Evolutionary conservation across 495 filamentous ascomycete genomes (phyloP).

Genomic region (Penicillium crystallinum): DNA sequence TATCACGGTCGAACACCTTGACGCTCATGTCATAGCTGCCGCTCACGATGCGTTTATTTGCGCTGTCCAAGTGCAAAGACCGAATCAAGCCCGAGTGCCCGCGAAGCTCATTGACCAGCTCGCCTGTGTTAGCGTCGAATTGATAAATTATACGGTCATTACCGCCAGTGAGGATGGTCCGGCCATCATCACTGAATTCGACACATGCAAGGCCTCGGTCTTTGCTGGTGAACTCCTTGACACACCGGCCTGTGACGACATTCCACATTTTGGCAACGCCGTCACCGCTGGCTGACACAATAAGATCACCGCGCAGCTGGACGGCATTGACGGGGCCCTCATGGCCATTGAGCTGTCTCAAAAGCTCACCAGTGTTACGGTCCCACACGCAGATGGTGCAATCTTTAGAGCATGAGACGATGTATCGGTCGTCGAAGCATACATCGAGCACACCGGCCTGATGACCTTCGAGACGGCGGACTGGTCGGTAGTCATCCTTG

Average conservation of each 20-base stretch:
- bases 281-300: constrained; percentile 90
- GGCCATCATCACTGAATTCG: constrained; percentile 88
- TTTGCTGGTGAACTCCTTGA: constrained; percentile 82
- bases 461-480: constrained; percentile 71
- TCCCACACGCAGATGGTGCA: constrained; percentile 90
- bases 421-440: constrained; percentile 83
- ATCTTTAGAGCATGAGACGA: constrained; percentile 96
- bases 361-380: constrained; percentile 63
- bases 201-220: constrained; percentile 90
- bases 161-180: constrained; percentile 83
- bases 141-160: constrained; percentile 92
- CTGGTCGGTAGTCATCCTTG: constrained; percentile 65
- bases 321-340: constrained; percentile 91
- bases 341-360: constrained; percentile 77
- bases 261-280: constrained; percentile 94
- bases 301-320: constrained; percentile 82
- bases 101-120: constrained; percentile 67
- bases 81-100: constrained; percentile 81
- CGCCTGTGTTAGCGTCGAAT: constrained; percentile 86
- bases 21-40: constrained; percentile 93
- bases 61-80: constrained; percentile 78
- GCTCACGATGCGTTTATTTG: constrained; percentile 76
- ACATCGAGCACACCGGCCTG: constrained; percentile 86
- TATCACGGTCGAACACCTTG: constrained; percentile 81
- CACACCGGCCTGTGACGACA: constrained; percentile 71